Base-by-base conservation (phyloP, 306 rosid species). In the Dryas alaskensis region DNA sequence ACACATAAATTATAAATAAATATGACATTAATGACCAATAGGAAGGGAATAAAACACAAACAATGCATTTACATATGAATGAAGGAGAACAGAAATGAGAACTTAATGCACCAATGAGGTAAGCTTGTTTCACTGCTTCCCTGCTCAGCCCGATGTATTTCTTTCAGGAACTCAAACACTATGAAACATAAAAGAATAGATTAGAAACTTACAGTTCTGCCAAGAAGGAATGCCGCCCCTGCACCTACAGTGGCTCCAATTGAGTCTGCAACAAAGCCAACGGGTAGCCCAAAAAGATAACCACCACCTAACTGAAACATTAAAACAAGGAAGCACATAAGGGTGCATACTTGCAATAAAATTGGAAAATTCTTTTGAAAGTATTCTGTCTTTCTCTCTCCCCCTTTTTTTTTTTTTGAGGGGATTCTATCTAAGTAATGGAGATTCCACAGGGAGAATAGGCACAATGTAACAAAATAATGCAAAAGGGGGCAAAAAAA, bases 261-360 rank as follows among this genome's bases (percentile, higher is more conserved):
- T 44, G 98, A 93, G 85, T 93, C 98, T 14, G 93, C 96, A 69
- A 86, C 63, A 80, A 93, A 81, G 67, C 93, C 98, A 50, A 89
- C 65, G 0, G 93, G 92, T 63, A 93, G 86, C 50, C 98, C 98
- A 45, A 91, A 93, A 74, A 93, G 90, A 88, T 93, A 91, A 68
- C 98, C 97, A 43, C 98, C 97, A 10, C 98, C 98, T 14, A 93
- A 88, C 97, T 91, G 93, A 84, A 80, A 65, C 51, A 82, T 48
- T 17, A 42, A 73, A 31, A 65, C 10, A 39, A 67, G 54, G 60
- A 77, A 39, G 16, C 51, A 70, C 48, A 58, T 40, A 76, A 70
- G 52, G 60, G 49, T 58, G 67, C 53, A 71, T 44, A 71, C 43
- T 55, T 50, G 48, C 5, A 51, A 16, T 27, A 27, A 42, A 22